A percentile compares a stretch with the other conserved stretches of the same genome.
phyloP scores from a whole-genome alignment of 2,329 filamentous ascomycete species.

The Phialophora verrucosa region DNA sequence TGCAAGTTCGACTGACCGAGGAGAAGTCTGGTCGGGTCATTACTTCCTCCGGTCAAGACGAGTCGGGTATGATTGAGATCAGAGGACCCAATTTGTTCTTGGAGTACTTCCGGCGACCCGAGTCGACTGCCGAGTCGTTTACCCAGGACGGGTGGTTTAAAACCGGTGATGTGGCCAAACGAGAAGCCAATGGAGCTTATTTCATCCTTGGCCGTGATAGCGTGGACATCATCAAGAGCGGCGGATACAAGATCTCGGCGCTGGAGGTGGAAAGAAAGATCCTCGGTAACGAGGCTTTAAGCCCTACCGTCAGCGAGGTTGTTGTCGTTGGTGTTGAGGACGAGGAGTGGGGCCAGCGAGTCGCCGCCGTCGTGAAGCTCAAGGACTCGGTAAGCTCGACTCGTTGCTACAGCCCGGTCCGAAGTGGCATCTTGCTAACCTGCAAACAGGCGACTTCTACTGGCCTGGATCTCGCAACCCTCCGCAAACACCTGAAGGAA shows the following conservation, averaged over 20 bases:
- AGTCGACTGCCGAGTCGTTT: conserved; percentile 38
- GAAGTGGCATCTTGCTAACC: background rate
- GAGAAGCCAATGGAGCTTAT: conserved; percentile 80
- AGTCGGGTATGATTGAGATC: conserved; percentile 53
- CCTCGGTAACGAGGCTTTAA: conserved; percentile 71
- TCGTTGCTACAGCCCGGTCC: background rate
- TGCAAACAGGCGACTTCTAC: conserved; percentile 6
- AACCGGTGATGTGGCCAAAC: conserved; percentile 91
- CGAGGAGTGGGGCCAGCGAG: conserved; percentile 93
- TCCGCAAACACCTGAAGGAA: conserved; percentile 62
- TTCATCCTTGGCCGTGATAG: conserved; percentile 88
- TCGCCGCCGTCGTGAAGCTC: conserved; percentile 73
- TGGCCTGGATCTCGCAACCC: conserved; percentile 39
- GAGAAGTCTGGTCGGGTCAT: conserved; percentile 47
- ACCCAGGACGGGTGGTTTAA: conserved; percentile 84
- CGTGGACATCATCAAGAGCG: conserved; percentile 97
- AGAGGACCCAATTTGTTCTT: conserved; percentile 51
- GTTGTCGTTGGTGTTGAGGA: conserved; percentile 87
- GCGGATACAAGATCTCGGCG: conserved; percentile 88
- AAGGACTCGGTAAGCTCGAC: conserved; percentile 27
- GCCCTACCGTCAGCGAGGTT: conserved; percentile 69
- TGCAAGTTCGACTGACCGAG: conserved; percentile 54
- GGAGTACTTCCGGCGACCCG: conserved; percentile 46
- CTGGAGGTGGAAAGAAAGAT: conserved; percentile 94
- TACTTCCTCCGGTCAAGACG: conserved; percentile 40